Base-by-base conservation (phyloP, 306 rosid genomes). In the Castanea crenata region DNA sequence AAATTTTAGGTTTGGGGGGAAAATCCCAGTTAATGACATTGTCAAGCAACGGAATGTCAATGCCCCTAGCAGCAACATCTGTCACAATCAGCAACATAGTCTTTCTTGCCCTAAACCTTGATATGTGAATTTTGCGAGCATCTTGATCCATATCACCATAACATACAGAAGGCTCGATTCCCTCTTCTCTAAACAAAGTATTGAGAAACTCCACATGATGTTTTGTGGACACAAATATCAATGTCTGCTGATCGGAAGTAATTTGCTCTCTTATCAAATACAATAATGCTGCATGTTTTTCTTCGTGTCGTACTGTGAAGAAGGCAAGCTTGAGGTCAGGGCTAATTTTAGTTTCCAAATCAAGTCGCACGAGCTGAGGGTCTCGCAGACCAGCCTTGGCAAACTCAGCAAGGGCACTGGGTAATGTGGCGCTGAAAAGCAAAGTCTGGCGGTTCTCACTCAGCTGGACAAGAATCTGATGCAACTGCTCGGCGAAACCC, bases 61-160 rank as follows among this genome's bases (percentile, higher is more conserved):
- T 90, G 23, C 99, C 99, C 35, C 97, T 90, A 74, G 99, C 97
- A 1, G 99, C 99, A 83, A 92, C 83, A 74, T 95, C 99, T 0
- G 99, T 94, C 75, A 92, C 99, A 78, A 95, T 95, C 81, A 95
- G 84, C 80, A 91, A 62, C 99, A 95, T 95, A 10, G 99, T 92
- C 86, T 56, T 94, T 72, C 99, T 87, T 6, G 93, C 76, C 90
- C 97, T 92, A 85, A 94, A 94, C 89, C 81, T 92, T 2, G 95
- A 80, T 75, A 94, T 81, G 69, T 94, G 89, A 76, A 92, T 91
- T 75, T 92, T 91, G 73, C 97, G 97, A 80, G 99, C 97, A 87
- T 94, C 99, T n/a, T 91, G 97, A 82, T 94, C 99, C 99, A 94
- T 94, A 74, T 91, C 97, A 46, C 97, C 97, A 76, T 94, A 94